Evolutionary conservation across 2,329 filamentous ascomycete species (phyloP).

Genomic region (Chaetomium olivaceum): DNA sequence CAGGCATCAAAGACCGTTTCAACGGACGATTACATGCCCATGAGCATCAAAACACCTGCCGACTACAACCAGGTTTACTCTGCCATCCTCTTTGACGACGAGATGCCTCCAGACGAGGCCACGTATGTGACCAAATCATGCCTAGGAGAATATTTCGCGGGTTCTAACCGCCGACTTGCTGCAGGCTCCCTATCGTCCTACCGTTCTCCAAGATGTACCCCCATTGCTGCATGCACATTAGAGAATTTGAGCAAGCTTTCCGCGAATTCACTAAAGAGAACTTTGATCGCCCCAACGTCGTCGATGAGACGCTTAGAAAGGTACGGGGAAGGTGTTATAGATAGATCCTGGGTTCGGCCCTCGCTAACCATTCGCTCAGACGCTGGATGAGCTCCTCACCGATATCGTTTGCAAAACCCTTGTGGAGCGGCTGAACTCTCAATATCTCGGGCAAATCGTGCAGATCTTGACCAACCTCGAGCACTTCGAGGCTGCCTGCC

Average conservation of each 20-base stretch:
- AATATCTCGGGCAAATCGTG: slow-evolving; percentile 96
- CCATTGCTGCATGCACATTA: slow-evolving; percentile 94
- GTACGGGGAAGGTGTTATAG: slow-evolving; percentile 43
- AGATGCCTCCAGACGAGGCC: slow-evolving; percentile 73
- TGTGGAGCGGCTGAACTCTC: slow-evolving; percentile 82
- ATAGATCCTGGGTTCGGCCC: no score
- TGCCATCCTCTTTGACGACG: slow-evolving; percentile 92
- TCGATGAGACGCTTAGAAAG: slow-evolving; percentile 85
- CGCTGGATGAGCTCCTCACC: slow-evolving; percentile 91
- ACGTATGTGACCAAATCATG: slow-evolving; percentile 52
- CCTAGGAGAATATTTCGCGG: not conserved
- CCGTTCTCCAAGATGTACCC: slow-evolving; percentile 99
- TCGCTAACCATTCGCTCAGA: slow-evolving; percentile 48
- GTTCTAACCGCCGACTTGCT: slow-evolving; percentile 16
- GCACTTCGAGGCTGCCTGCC: slow-evolving; percentile 92
- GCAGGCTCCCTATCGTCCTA: slow-evolving; percentile 86
- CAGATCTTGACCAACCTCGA: slow-evolving; percentile 98
- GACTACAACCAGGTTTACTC: slow-evolving; percentile 96
- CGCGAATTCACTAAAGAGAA: slow-evolving; percentile 97
- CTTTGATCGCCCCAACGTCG: slow-evolving; percentile 84
- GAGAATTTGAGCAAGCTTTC: slow-evolving; percentile 96
- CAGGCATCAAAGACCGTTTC: slow-evolving; percentile 59
- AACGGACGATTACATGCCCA: slow-evolving; percentile 99
- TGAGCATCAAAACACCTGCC: slow-evolving; percentile 87
- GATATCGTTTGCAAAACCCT: slow-evolving; percentile 89